Evolutionary conservation across 2,329 filamentous ascomycete genomes (phyloP), one percentile per base, ranked within the genome.

Genomic region (Xylaria arbuscula): DNA sequence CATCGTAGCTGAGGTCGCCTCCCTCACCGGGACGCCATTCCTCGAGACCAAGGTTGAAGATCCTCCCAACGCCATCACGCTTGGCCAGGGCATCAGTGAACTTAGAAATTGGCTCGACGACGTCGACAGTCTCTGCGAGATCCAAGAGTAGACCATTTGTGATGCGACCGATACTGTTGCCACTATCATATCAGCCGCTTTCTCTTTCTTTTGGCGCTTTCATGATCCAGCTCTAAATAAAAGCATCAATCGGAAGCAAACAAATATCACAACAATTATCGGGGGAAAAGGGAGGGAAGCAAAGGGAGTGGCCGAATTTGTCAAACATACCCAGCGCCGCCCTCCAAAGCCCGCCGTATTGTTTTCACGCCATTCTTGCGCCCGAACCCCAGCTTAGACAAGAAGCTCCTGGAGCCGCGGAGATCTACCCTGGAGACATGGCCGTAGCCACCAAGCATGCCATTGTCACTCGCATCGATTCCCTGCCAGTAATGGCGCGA

Each of bases 101-200:
- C 77, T 94, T 93, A 73, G 85, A 83, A 22, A 97, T 88, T 0
- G 94, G 95, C 82, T 98, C 94, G 38, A 98, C 88, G 24, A 97
- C 85, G 78, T 98, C 94, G 7, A 97, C 90, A 2, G 85, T 81
- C 17, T 88, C 82, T n/a, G 91, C 90, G 1, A 95, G 82, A 28
- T 88, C 83, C 34, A 90, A 81, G n/a, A 98, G 83, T 3, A 98
- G 85, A 0, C 92, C 92, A 66, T 91, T 86, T 0, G 93, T 97
- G 67, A 98, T 87, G 50, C 95, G 86, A 0, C 94, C 95, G 66
- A 97, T 97, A 0, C 94, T 89, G 70, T 61, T n/a, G 24, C 34
- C 55, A 48, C 40, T 15, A 55, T 50, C 32, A n/a, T 64, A 45
- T 70, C 57, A 68, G 70, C 32, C 48, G 55, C 53, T 34, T 47